phyloP scores from a whole-genome alignment of 2,329 filamentous ascomycete species.

The Colletotrichum viniferum region DNA sequence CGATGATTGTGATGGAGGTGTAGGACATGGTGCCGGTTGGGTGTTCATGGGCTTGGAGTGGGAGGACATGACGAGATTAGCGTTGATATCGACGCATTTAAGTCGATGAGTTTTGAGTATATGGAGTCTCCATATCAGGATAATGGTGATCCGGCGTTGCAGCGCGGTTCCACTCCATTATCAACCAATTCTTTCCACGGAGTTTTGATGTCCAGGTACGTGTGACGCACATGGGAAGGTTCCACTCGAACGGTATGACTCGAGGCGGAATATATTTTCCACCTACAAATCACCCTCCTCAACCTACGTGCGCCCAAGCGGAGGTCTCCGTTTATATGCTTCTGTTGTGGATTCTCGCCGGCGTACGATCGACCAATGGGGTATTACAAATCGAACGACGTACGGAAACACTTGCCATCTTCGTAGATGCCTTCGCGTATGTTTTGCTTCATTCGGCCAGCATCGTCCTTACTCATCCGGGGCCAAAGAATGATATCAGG shows the following conservation, averaged over 20 bases:
- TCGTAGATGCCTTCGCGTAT: background rate
- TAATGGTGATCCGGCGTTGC: background rate
- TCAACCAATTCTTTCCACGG: background rate
- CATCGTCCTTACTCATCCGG: background rate
- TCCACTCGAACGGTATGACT: background rate
- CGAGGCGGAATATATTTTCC: background rate
- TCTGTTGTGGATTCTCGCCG: background rate
- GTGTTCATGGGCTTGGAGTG: background rate
- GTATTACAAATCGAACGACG: background rate
- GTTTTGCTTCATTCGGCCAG: background rate
- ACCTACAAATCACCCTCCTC: background rate
- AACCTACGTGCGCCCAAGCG: background rate
- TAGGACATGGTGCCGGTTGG: background rate
- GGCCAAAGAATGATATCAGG: background rate
- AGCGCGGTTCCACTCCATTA: background rate
- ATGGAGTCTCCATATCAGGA: background rate
- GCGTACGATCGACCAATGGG: background rate
- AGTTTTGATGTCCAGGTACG: background rate
- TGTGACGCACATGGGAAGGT: fast-evolving
- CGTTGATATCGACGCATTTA: background rate
- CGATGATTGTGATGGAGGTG: conserved; percentile 36
- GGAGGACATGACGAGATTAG: fast-evolving
- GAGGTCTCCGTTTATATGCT: background rate
- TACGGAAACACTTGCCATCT: background rate
- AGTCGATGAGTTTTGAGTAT: background rate